Evolutionary conservation across 129 eudicot species (phyloP).

Genomic region (Scalesia atractyloides): DNA sequence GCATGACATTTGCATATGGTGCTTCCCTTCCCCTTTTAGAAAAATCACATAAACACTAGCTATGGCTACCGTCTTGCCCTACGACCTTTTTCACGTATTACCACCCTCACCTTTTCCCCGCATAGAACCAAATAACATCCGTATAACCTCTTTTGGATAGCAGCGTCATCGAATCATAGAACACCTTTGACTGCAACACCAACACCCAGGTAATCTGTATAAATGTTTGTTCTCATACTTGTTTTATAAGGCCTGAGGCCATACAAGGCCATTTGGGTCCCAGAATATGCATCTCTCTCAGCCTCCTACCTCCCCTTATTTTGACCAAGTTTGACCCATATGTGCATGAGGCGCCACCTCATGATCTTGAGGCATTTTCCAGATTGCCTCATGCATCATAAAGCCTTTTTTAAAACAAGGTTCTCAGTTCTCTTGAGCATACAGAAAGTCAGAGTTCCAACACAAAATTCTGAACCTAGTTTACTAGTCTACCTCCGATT

Average conservation of each 20-base stretch:
- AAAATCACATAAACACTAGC: not conserved
- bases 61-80: not conserved
- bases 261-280: too few species aligned
- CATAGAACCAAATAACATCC: not conserved
- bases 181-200: constrained; percentile 2
- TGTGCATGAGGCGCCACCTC: too few species aligned
- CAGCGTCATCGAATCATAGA: not conserved
- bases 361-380: too few species aligned
- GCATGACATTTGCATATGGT: not conserved
- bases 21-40: not conserved
- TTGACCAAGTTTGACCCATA: too few species aligned
- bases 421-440: not conserved
- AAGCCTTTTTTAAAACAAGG: too few species aligned
- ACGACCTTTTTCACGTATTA: not conserved
- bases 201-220: not conserved
- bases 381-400: too few species aligned
- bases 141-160: not conserved
- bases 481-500: not conserved
- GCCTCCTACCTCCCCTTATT: too few species aligned
- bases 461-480: not conserved
- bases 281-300: too few species aligned
- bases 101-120: not conserved
- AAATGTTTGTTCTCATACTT: too few species aligned
- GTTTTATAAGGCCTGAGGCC: too few species aligned
- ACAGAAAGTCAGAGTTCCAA: not conserved